phyloP scores from a whole-genome alignment of 176 grass and related monocot species.

The Poa pratensis region DNA sequence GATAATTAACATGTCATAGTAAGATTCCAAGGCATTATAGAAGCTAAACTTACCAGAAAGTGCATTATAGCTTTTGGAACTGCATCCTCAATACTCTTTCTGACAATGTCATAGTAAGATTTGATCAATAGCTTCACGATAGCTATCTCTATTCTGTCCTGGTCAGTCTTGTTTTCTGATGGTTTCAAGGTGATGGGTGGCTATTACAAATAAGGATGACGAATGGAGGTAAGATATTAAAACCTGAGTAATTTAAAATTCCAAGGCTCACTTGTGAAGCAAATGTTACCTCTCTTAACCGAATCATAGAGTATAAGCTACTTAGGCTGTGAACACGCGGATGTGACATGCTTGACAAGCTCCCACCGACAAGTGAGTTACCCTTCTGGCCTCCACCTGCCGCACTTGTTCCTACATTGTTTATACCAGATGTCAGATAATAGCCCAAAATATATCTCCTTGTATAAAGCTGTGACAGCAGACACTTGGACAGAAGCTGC shows the following conservation, averaged over 20 bases:
- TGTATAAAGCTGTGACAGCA: neutral
- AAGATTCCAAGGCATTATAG: neutral
- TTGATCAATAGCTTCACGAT: conserved; percentile 79
- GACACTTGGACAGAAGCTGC: neutral
- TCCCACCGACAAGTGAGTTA: conserved; percentile 48
- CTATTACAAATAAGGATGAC: conserved; percentile 46
- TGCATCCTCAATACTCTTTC: conserved; percentile 83
- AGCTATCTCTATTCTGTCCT: conserved; percentile 73
- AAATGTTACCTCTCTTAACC: conserved; percentile 72
- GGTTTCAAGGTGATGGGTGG: conserved; percentile 83
- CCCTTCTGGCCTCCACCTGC: conserved; percentile 56
- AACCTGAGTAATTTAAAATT: neutral
- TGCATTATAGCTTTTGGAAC: conserved; percentile 97
- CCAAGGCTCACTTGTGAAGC: conserved; percentile 23
- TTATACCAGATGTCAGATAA: conserved; percentile 29
- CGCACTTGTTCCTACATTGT: conserved; percentile 41
- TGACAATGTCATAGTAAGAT: conserved; percentile 98
- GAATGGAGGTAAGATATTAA: conserved; percentile 40
- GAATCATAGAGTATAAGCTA: conserved; percentile 56
- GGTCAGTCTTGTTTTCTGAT: conserved; percentile 72
- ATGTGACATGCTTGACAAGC: conserved; percentile 45
- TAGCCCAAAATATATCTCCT: neutral
- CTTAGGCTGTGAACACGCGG: conserved; percentile 48
- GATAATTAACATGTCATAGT: conserved; percentile 10
- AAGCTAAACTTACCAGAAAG: conserved; percentile 69